These are phyloP conservation scores for Leucosporidium creatinivorum DNA, from an alignment of 768 basidiomycete genomes.

Conservation along the genomic window DNA sequence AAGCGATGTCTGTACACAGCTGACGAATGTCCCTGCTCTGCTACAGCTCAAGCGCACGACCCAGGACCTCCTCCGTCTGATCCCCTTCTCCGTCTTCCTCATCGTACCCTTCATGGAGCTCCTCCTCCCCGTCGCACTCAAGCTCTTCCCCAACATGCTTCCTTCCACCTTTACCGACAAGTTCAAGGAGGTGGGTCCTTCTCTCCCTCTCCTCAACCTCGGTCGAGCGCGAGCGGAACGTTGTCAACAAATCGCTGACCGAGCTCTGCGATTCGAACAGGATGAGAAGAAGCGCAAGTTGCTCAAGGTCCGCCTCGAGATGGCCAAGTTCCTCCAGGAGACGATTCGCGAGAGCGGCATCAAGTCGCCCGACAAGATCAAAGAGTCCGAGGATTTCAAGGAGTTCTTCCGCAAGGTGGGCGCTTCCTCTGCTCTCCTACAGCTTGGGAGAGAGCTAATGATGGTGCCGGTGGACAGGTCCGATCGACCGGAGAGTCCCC, in stretches of 20 bases:
- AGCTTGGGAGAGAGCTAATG: neutral
- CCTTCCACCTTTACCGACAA: slow-evolving; percentile 98
- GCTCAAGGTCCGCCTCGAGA: slow-evolving; percentile 85
- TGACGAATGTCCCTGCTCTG: neutral
- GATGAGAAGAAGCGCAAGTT: slow-evolving; percentile 96
- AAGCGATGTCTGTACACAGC: neutral
- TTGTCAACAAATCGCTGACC: no score
- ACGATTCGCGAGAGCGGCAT: slow-evolving; percentile 89
- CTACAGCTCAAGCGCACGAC: slow-evolving; percentile 85
- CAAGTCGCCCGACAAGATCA: slow-evolving; percentile 77
- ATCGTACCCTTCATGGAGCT: slow-evolving; percentile 98
- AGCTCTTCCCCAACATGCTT: slow-evolving; percentile 97
- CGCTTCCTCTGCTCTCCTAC: neutral
- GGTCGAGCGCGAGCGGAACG: neutral
- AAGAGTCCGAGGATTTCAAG: slow-evolving; percentile 92
- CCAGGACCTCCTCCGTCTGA: slow-evolving; percentile 79
- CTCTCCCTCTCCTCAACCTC: no score
- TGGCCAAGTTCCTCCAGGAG: slow-evolving; percentile 99
- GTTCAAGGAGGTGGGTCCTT: slow-evolving; percentile 66
- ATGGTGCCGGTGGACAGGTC: slow-evolving; percentile 49
- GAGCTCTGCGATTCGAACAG: slow-evolving; percentile 44
- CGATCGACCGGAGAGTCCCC: slow-evolving; percentile 93
- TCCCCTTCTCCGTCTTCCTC: slow-evolving; percentile 91
- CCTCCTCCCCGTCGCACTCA: slow-evolving; percentile 87
- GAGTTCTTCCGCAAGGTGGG: slow-evolving; percentile 95